Base-by-base conservation (phyloP, 345 rosid genomes). In the Populus alba region DNA sequence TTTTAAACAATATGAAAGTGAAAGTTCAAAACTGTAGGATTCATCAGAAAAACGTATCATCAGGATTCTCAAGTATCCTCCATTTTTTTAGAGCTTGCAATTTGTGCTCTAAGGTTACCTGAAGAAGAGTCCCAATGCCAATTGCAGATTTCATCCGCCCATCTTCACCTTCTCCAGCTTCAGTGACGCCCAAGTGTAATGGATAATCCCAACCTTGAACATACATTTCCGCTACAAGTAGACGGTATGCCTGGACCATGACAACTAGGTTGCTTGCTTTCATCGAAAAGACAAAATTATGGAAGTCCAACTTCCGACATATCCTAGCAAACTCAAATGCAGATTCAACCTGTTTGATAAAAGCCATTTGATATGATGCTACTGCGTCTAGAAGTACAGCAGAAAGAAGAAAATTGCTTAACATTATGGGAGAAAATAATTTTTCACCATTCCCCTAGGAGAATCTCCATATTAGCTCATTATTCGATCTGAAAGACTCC, bases 101-200 rank as follows among this genome's bases (percentile, higher is more conserved):
- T n/a, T 63, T 39, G 49, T 62, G 11, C 29, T 43, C 38, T 29
- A 79, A 70, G 45, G 45, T 39, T 87, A 92, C 99, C 97, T 90
- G 93, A 84, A 92, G 98, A 83, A 94, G 98, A 33, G 99, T 94
- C 57, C 98, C 99, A 69, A 94, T 96, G 51, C 98, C 98, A 83
- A 96, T 96, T 22, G 99, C 98, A 83, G 98, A 96, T 85, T 96
- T 96, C 97, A 96, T 96, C 77, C 99, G 88, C 27, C 99, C 99
- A 88, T 96, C 99, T 85, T 94, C 97, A 43, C 99, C 99, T 90
- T 96, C 99, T 86, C 99, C 98, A 78, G 98, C 99, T 88, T 96
- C 98, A 77, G 99, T 96, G 68, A 96, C 99, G 51, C 99, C 99
- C 85, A 94, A 90, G 82, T 96, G 99, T 73, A 96, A 78, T 63